Evolutionary conservation across 495 filamentous ascomycete species (phyloP).

Genomic region (Endocarpon pusillum): DNA sequence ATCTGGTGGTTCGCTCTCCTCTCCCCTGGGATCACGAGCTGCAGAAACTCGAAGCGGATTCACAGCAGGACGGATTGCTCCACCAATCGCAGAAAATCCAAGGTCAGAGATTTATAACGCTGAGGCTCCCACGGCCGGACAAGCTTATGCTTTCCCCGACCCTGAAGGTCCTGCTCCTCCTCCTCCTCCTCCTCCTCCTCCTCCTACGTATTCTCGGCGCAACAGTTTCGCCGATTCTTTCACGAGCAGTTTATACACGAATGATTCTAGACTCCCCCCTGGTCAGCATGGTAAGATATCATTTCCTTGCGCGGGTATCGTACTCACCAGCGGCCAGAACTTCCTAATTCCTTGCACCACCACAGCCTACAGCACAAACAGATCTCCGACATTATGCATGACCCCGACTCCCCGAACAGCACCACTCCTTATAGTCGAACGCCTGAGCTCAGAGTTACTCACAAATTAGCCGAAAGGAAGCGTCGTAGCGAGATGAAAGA

Average conservation of each 20-base stretch:
- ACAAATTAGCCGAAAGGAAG: slow-evolving; percentile 93
- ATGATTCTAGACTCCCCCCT: slow-evolving; percentile 45
- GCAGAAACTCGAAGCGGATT: slow-evolving; percentile 35
- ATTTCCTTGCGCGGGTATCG: slow-evolving; percentile 12
- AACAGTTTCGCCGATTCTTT: slow-evolving; percentile 60
- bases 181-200: slow-evolving; percentile 26
- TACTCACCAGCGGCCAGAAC: slow-evolving; percentile 22
- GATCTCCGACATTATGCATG: slow-evolving; percentile 45
- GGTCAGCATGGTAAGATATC: slow-evolving; percentile 42
- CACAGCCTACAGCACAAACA: slow-evolving; percentile 63
- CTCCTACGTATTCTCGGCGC: slow-evolving; percentile 39
- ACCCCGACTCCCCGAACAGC: slow-evolving; percentile 33
- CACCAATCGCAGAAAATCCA: slow-evolving; percentile 59
- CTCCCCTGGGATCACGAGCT: slow-evolving; percentile 29
- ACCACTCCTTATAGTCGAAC: slow-evolving; percentile 80
- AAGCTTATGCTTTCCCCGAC: slow-evolving; percentile 70
- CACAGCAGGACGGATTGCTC: slow-evolving; percentile 44
- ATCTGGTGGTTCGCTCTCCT: slow-evolving; percentile 28
- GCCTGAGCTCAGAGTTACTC: slow-evolving; percentile 83
- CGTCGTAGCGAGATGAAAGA: slow-evolving; percentile 97
- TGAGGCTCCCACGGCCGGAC: slow-evolving; percentile 63
- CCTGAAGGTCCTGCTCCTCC: slow-evolving; percentile 42
- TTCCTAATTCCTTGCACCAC: slow-evolving; percentile 43
- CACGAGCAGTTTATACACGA: slow-evolving; percentile 54
- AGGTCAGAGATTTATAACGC: slow-evolving; percentile 64